These are phyloP conservation scores for Hypoxylon cercidicola DNA, from an alignment of 495 filamentous ascomycete species.

Conservation along the genomic window DNA sequence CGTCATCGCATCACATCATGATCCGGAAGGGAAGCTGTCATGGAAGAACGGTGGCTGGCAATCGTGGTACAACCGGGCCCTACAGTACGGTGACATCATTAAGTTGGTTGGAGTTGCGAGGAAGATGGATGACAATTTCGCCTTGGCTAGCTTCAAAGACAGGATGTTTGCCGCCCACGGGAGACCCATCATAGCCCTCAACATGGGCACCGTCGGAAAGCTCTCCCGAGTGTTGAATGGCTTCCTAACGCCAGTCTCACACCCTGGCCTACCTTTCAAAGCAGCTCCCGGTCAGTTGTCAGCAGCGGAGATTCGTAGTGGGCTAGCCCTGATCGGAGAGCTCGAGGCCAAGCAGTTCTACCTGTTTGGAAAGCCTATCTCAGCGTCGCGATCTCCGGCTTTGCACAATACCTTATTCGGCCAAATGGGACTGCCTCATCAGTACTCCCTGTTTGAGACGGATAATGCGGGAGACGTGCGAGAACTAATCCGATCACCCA, in stretches of 20 bases:
- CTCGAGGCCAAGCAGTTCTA: slow-evolving; percentile 82
- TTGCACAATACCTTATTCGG: slow-evolving; percentile 89
- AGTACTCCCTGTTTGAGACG: slow-evolving; percentile 85
- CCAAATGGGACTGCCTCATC: slow-evolving; percentile 83
- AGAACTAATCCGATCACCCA: slow-evolving; percentile 71
- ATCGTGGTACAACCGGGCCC: slow-evolving; percentile 83
- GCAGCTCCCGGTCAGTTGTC: slow-evolving; percentile 95
- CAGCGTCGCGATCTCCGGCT: slow-evolving; percentile 81
- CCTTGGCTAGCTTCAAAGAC: slow-evolving; percentile 82
- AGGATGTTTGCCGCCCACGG: slow-evolving; percentile 77
- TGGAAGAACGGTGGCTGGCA: slow-evolving; percentile 94
- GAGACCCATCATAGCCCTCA: slow-evolving; percentile 89
- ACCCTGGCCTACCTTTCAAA: slow-evolving; percentile 87
- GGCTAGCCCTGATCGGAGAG: slow-evolving; percentile 80
- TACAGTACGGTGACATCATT: slow-evolving; percentile 89
- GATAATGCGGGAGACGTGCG: slow-evolving; percentile 70
- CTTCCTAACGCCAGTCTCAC: slow-evolving; percentile 96
- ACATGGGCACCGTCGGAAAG: slow-evolving; percentile 92
- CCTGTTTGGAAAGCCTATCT: slow-evolving; percentile 87
- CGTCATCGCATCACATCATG: slow-evolving; percentile 96
- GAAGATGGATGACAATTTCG: slow-evolving; percentile 83
- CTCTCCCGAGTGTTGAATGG: slow-evolving; percentile 88
- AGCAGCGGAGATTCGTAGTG: slow-evolving; percentile 85
- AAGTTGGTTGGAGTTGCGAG: slow-evolving; percentile 91
- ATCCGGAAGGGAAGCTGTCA: slow-evolving; percentile 78